Evolutionary conservation across 805 yeast species (phyloP).

Genomic region (Ogataea trehalophila): DNA sequence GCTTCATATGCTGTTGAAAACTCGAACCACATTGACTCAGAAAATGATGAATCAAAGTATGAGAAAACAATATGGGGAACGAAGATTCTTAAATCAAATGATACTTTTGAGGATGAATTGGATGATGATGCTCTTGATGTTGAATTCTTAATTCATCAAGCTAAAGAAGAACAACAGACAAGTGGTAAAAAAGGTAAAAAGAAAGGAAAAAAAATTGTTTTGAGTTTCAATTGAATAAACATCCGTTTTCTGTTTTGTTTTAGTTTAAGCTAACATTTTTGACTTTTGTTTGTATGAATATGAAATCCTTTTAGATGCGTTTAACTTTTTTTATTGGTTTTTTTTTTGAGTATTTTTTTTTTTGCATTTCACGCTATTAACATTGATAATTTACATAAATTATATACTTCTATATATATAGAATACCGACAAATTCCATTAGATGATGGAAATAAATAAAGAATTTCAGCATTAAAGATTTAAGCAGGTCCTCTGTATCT

Average conservation of each 20-base stretch:
- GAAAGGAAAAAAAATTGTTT: conserved; percentile 39
- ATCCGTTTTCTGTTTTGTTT: background rate
- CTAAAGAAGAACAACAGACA: conserved; percentile 41
- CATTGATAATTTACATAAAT: no score
- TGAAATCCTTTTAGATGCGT: background rate
- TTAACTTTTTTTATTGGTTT: background rate
- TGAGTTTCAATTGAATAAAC: conserved; percentile 12
- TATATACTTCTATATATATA: no score
- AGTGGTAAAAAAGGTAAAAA: conserved; percentile 25
- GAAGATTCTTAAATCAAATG: conserved; percentile 30
- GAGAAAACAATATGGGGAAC: conserved; percentile 76
- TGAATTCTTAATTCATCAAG: conserved; percentile 47
- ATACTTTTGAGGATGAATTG: conserved; percentile 35
- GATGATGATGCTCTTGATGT: conserved; percentile 36
- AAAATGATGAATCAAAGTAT: conserved; percentile 10
- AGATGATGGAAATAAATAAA: no score
- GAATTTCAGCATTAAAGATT: no score
- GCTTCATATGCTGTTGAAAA: conserved; percentile 5
- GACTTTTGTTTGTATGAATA: background rate
- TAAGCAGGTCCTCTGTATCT: no score
- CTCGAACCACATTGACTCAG: conserved; percentile 1
- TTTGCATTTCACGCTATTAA: no score
- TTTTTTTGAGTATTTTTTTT: background rate
- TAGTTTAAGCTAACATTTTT: background rate
- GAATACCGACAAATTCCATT: no score